phyloP scores from a whole-genome alignment of 2,329 filamentous ascomycete species.

The Paraconiothyrium sp. region DNA sequence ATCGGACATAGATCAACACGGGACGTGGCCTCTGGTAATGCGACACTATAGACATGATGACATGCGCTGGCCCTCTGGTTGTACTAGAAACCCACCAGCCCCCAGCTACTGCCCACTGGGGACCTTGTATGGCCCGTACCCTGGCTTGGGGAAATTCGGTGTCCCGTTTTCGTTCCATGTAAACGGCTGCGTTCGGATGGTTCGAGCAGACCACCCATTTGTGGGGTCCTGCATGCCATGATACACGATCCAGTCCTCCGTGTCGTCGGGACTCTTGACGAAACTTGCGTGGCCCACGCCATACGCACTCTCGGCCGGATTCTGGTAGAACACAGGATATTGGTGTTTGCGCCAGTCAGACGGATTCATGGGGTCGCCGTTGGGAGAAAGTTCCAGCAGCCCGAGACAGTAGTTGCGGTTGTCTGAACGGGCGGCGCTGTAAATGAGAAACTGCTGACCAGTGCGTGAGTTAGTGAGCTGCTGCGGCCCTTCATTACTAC shows the following conservation, averaged over 20 bases:
- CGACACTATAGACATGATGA: not conserved
- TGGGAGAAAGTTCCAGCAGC: constrained; percentile 55
- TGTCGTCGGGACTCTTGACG: constrained; percentile 58
- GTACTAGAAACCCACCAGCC: not conserved
- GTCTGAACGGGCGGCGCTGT: constrained; percentile 60
- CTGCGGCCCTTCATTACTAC: constrained; percentile 61
- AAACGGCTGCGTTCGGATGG: constrained; percentile 61
- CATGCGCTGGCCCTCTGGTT: not conserved
- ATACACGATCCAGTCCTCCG: constrained; percentile 63
- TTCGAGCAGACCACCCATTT: constrained; percentile 58
- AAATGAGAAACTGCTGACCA: constrained; percentile 60
- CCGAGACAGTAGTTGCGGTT: constrained; percentile 64
- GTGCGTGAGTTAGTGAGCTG: constrained; percentile 60
- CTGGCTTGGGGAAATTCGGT: constrained; percentile 59
- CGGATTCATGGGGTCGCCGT: constrained; percentile 60
- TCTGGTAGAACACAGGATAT: constrained; percentile 60
- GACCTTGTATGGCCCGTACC: constrained; percentile 57
- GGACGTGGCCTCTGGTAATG: not conserved
- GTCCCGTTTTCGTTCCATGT: constrained; percentile 59
- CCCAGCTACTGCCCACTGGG: constrained; percentile 39
- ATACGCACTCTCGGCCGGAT: constrained; percentile 55
- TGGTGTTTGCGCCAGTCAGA: constrained; percentile 60
- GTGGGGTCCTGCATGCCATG: constrained; percentile 61
- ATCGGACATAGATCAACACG: no score
- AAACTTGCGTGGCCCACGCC: constrained; percentile 63